Percentiles rank a stretch among this genome's conserved stretches.
Conservation (phyloP, 2,329 filamentous ascomycete species). For the Atkinsonella hypoxylon region DNA sequence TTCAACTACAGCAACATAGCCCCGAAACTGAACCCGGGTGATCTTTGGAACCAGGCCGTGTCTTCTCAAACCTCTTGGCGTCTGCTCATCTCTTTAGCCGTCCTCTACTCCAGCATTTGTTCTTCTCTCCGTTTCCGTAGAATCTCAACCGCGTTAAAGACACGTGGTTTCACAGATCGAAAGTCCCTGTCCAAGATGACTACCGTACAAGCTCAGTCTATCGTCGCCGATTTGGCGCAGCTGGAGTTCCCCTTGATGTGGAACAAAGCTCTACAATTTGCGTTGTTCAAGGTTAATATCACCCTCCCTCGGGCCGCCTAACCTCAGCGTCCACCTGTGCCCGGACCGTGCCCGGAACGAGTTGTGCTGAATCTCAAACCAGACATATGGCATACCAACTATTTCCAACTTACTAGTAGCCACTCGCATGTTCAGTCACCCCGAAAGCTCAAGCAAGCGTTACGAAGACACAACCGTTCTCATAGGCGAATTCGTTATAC, state of each 20-base stretch:
- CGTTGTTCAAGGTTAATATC: slow-evolving; percentile 25
- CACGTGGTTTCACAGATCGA: slow-evolving; percentile 22
- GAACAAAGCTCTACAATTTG: slow-evolving; percentile 25
- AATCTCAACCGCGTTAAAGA: slow-evolving; percentile 17
- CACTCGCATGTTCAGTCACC: background rate
- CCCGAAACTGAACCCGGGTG: background rate
- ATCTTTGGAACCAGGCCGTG: background rate
- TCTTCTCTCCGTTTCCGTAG: slow-evolving; percentile 24
- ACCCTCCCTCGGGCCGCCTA: background rate
- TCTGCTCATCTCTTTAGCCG: slow-evolving; percentile 9
- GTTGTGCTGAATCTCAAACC: background rate
- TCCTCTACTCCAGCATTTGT: slow-evolving; percentile 23
- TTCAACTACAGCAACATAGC: background rate
- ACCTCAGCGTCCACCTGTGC: background rate
- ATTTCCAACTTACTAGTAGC: slow-evolving; percentile 24
- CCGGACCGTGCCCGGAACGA: background rate
- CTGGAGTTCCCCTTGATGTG: slow-evolving; percentile 28
- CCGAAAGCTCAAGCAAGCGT: slow-evolving; percentile 16
- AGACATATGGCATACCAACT: slow-evolving; percentile 29
- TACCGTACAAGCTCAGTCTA: slow-evolving; percentile 31
- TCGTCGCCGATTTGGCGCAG: slow-evolving; percentile 23
- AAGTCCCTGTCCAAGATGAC: slow-evolving; percentile 28
- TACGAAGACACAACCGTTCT: slow-evolving; percentile 18
- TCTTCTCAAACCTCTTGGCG: background rate
- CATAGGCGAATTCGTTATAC: slow-evolving; percentile 22